Evolutionary conservation across 2,329 filamentous ascomycete species (phyloP), one percentile per base, ranked within the genome.

Genomic region (Aurifilum marmelostoma): DNA sequence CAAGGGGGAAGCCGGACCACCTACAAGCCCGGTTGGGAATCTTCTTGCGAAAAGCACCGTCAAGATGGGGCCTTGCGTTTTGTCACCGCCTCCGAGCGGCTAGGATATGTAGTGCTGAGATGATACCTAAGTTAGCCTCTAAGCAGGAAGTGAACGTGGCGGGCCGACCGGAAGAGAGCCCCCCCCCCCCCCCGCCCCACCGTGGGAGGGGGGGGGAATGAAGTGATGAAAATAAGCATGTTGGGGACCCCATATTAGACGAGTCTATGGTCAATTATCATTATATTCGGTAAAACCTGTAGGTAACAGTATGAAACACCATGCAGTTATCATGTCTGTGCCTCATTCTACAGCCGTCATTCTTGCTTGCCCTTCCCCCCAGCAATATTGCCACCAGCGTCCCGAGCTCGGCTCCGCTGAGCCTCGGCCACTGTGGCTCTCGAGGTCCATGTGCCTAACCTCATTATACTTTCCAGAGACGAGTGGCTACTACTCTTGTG

Each of bases 361-460:
- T 71, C 47, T 69, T 69, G 2, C 39, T 69, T 69, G 1, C 67
- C 67, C 67, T 71, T 71, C 0, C 56, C 60, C 63, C 32, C 39
- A 3, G 34, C 34, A 9, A 29, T n/a, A 18, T 24, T 27, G 7
- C 18, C 32, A 29, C 11, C 60, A 41, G 39, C 34, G 37, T 18
- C 16, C 37, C 59, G 24, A 18, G n/a, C 4, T 21, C 18, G 50
- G 8, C 11, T 6, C 12, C 47, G 47, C 11, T 16, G 27, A 43
- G 67, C 54, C 56, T 52, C 54, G 9, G 56, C 67, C 27, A 62
- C 47, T 52, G 68, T 58, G 1, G 68, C 68, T 24, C 67, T 29
- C 3, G 67, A 65, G 24, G 69, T 62, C 69, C 69, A 71, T 6
- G 69, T 71, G 5, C 69, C 67, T 1, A 64, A 34, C 21, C 69